Base-by-base conservation (phyloP, 2,329 filamentous ascomycete genomes). In the Exophiala viscosa region DNA sequence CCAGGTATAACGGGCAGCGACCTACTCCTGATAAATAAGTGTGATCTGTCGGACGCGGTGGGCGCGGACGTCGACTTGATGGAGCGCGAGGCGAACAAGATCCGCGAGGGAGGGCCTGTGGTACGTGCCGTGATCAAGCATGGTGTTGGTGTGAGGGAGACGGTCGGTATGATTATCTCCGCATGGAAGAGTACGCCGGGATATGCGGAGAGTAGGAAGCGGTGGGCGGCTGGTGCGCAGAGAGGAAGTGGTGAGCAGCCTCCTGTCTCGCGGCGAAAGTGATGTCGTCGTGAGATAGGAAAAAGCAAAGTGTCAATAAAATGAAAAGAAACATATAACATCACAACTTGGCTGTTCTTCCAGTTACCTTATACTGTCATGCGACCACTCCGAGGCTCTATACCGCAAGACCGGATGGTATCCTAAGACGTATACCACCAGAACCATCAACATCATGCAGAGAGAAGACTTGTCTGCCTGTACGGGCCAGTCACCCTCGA, bases 41-140 rank as follows among this genome's bases (percentile, higher is more conserved):
- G 91, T 40, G 93, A 99, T 73, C 71, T 99, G 60, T 91, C 93
- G 0, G 86, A 91, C 72, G 83, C 88, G 5, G 85, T 99, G 18
- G 93, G 93, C 11, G 93, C 93, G 0, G 93, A 97, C 70, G 69
- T 99, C 62, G 80, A 74, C 15, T 89, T 99, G 39, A 99, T 99
- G 93, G 93, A 97, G 74, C 76, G 90, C 52, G 93, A 97, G 73
- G 87, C 91, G 11, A 80, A 89, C 64, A 92, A 91, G 79, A 99
- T 99, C 83, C 81, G 93, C 46, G 92, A 97, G 71, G 92, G 90
- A 2, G 93, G 93, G 0, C 93, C 93, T 4, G 96, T 92, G 0
- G 88, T 99, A 3, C 96, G 97, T 68, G 92, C 91, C 0, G 90
- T 95, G 74, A 91, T 99, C n/a, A 99, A 97, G 82, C 86, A 90